phyloP scores from a whole-genome alignment of 768 basidiomycete genomes.

The Boletus vermiculosoides region DNA sequence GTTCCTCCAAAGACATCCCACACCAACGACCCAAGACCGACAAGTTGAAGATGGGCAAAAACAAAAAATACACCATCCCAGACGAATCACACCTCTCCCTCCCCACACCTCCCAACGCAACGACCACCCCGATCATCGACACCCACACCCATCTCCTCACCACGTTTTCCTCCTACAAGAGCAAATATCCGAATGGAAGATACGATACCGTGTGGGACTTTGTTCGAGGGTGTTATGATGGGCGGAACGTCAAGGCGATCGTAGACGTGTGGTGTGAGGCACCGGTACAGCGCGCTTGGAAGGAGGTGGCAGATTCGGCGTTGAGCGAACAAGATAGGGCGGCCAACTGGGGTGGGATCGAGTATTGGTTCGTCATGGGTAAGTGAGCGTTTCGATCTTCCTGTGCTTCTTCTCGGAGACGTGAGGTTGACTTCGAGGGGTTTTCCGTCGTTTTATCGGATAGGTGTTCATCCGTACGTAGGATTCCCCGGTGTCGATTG shows the following conservation, averaged over 20 bases:
- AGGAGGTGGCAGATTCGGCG: slow-evolving; percentile 72
- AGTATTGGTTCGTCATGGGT: slow-evolving; percentile 88
- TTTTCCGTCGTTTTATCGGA: neutral
- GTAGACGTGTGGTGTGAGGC: slow-evolving; percentile 92
- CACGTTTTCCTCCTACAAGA: slow-evolving; percentile 63
- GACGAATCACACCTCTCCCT: slow-evolving; percentile 36
- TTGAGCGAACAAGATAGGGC: slow-evolving; percentile 46
- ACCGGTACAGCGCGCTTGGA: slow-evolving; percentile 61
- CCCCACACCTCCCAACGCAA: slow-evolving; percentile 25
- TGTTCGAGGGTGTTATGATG: slow-evolving; percentile 57
- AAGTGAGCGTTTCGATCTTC: no score
- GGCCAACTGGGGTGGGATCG: slow-evolving; percentile 61
- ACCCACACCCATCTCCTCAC: slow-evolving; percentile 85
- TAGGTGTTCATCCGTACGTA: slow-evolving; percentile 74
- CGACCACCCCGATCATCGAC: slow-evolving; percentile 56
- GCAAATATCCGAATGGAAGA: slow-evolving; percentile 57
- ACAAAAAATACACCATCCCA: slow-evolving; percentile 32
- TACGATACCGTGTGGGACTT: slow-evolving; percentile 66
- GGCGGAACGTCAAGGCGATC: slow-evolving; percentile 58
- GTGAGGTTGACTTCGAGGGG: neutral
- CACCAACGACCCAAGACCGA: neutral
- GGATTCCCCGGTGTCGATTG: neutral
- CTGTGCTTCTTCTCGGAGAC: no score
- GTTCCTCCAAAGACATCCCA: slow-evolving; percentile 34
- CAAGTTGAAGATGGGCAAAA: slow-evolving; percentile 37